These are phyloP conservation scores for Cutaneotrichosporon sp. DNA, from an alignment of 1,284 basidiomycete species.

Conservation along the genomic window DNA sequence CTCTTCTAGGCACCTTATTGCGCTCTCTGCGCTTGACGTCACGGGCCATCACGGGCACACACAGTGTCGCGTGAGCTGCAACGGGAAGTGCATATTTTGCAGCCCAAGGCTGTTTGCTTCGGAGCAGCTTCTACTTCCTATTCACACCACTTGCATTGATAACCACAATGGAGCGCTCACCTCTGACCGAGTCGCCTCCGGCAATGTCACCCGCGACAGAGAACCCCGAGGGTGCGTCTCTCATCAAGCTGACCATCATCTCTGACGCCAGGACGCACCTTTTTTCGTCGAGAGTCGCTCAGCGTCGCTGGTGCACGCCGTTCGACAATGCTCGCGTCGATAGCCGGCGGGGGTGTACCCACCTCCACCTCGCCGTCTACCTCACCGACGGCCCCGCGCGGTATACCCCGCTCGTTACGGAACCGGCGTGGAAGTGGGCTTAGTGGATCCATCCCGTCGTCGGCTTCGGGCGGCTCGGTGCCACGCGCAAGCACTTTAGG, in stretches of 20 bases:
- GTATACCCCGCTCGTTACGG: too few species aligned
- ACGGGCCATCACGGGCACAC: too few species aligned
- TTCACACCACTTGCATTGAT: background rate
- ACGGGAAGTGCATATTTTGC: too few species aligned
- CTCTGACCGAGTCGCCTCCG: background rate
- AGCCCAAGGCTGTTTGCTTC: too few species aligned
- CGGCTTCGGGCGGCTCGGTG: too few species aligned
- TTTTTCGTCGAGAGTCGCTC: slow-evolving; percentile 3
- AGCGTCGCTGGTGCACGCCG: background rate
- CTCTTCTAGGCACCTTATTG: too few species aligned
- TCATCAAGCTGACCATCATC: background rate
- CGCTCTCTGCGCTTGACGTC: too few species aligned
- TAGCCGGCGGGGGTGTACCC: background rate
- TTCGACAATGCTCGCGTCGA: background rate
- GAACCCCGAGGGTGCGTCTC: background rate
- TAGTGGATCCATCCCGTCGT: too few species aligned
- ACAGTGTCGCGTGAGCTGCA: too few species aligned
- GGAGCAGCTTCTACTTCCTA: too few species aligned
- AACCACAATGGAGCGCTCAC: background rate
- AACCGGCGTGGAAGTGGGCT: too few species aligned
- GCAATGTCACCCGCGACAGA: background rate
- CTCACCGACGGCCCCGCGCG: background rate
- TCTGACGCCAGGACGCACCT: background rate
- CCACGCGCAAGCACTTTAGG: background rate
- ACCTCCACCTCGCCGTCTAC: background rate